A percentile compares a stretch with the other conserved stretches of the same genome.
Conservation (phyloP, 495 filamentous ascomycete species). For the Neohortaea acidophila region DNA sequence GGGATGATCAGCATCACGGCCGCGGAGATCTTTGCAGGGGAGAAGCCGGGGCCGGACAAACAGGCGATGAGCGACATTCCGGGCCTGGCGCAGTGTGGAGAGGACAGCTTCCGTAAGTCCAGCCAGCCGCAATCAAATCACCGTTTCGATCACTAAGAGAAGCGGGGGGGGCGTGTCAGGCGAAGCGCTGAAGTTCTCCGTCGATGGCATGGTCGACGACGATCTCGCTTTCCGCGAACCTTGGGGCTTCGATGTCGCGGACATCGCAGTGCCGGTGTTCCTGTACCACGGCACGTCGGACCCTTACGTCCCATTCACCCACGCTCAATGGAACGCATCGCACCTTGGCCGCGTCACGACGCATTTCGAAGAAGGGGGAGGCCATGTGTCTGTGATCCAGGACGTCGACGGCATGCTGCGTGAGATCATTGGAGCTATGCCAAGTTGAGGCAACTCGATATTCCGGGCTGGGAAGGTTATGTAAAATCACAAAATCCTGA, state of each 20-base stretch:
- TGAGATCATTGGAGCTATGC: no score
- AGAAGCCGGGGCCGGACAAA: conserved; percentile 9
- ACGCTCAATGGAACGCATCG: conserved; percentile 13
- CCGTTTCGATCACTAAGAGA: no score
- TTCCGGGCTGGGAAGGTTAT: no score
- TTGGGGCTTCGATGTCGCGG: conserved; percentile 16
- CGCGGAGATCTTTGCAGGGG: conserved; percentile 4
- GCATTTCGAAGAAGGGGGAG: conserved; percentile 12
- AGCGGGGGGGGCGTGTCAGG: no score
- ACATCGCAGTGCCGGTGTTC: conserved; percentile 11
- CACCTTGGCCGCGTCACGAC: conserved; percentile 6
- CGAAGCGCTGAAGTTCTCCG: conserved; percentile 10
- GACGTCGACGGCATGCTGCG: conserved; percentile 10
- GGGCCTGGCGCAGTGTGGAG: conserved; percentile 3
- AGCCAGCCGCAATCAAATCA: no score
- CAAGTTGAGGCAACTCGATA: no score
- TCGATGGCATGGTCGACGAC: conserved; percentile 17
- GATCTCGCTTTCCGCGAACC: conserved; percentile 11
- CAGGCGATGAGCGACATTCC: conserved; percentile 7
- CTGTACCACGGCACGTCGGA: conserved; percentile 14
- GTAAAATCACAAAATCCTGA: no score
- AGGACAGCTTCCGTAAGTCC: no score
- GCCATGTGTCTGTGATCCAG: conserved; percentile 14
- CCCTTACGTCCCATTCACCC: conserved; percentile 12
- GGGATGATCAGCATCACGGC: conserved; percentile 7